Evolutionary conservation across 2,329 filamentous ascomycete genomes (phyloP).

Genomic region (Arthroderma sp.): DNA sequence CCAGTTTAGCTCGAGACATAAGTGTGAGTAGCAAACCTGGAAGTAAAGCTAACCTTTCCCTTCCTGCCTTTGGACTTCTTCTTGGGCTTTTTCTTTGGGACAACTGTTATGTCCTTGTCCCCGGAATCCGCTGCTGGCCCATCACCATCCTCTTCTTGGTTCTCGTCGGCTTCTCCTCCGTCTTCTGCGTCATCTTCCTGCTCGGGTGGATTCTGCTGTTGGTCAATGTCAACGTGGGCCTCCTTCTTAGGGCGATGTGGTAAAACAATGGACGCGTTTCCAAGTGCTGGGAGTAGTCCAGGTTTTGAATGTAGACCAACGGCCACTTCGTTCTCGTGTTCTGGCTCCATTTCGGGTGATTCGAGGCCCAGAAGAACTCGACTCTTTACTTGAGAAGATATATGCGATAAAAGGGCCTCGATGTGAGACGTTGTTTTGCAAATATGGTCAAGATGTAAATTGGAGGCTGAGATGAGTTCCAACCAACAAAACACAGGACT

Average conservation of each 20-base stretch:
- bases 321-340: not conserved
- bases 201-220: not conserved
- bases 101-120: not conserved
- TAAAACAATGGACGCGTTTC: not conserved
- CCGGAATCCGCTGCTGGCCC: not conserved
- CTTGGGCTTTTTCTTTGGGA: slow-evolving; percentile 21
- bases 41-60: slow-evolving; percentile 4
- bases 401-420: not conserved
- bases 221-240: not conserved
- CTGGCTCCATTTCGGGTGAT: not conserved
- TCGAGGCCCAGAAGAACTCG: not conserved
- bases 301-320: not conserved
- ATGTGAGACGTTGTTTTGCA: not conserved
- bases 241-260: not conserved
- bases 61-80: slow-evolving; percentile 29
- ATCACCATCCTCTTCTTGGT: not conserved
- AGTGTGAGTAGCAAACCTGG: not conserved
- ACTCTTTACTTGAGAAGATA: not conserved
- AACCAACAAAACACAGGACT: not conserved
- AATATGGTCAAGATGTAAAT: not conserved
- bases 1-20: not conserved
- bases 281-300: not conserved
- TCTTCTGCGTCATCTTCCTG: too few relatives aligned
- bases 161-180: not conserved
- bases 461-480: not conserved